These are phyloP conservation scores for Podospora appendiculata DNA, from an alignment of 495 filamentous ascomycete genomes.

Conservation along the genomic window DNA sequence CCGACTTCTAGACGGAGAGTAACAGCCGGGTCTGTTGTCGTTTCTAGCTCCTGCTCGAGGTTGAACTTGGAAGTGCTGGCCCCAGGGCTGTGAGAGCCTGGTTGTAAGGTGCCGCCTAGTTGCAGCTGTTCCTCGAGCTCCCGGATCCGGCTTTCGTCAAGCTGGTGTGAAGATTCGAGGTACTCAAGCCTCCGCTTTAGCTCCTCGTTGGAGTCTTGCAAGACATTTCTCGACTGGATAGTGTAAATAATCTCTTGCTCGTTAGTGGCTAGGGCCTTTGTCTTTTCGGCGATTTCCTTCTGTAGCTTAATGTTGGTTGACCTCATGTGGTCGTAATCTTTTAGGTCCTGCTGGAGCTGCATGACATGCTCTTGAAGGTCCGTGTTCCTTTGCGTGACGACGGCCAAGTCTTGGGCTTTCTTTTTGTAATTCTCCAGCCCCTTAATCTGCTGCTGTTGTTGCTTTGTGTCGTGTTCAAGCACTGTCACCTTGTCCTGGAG, in stretches of 20 bases:
- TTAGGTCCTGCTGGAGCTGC: constrained; percentile 61
- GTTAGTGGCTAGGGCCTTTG: constrained; percentile 24
- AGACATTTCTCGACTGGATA: constrained; percentile 24
- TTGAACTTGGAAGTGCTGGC: constrained; percentile 17
- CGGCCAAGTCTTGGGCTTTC: constrained; percentile 57
- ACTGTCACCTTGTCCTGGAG: constrained; percentile 51
- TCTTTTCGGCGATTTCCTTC: constrained; percentile 30
- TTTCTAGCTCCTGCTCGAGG: constrained; percentile 37
- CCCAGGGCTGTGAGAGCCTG: constrained; percentile 15
- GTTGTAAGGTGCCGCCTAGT: constrained; percentile 17
- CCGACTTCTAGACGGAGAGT: constrained; percentile 35
- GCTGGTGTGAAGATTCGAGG: constrained; percentile 24
- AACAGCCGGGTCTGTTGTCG: constrained; percentile 19
- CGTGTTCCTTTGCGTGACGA: constrained; percentile 36
- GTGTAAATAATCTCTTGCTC: constrained; percentile 37
- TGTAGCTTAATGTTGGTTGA: constrained; percentile 50
- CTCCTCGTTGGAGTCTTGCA: constrained; percentile 23
- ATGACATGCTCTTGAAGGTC: constrained; percentile 32
- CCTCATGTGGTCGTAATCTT: constrained; percentile 50
- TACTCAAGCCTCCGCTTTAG: constrained; percentile 25
- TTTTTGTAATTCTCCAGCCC: constrained; percentile 65
- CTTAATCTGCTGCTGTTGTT: constrained; percentile 74
- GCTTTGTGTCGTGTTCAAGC: constrained; percentile 63
- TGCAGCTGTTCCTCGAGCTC: constrained; percentile 41
- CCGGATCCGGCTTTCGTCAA: constrained; percentile 33